A percentile compares a stretch with the other conserved stretches of the same genome.
Evolutionary conservation across 2,329 filamentous ascomycete genomes (phyloP).

Genomic region (Sodiomyces alkalinus): DNA sequence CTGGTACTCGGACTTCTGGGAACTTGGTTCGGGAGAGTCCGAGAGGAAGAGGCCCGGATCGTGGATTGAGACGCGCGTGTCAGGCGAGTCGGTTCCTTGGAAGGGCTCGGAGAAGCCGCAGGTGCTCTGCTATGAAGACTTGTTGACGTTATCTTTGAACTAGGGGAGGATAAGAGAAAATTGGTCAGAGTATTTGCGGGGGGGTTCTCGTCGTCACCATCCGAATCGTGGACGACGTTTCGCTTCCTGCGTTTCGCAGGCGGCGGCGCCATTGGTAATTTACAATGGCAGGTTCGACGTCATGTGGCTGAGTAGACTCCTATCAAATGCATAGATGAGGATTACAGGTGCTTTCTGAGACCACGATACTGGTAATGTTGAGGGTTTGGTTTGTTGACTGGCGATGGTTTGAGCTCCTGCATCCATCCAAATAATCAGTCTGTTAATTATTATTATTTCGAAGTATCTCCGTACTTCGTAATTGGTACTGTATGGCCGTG

Average conservation of each 20-base stretch:
- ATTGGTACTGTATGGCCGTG: too few relatives aligned
- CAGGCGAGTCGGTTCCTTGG: slow-evolving; percentile 4
- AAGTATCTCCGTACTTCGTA: too few relatives aligned
- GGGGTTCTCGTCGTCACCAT: slow-evolving; percentile 29
- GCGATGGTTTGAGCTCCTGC: too few relatives aligned
- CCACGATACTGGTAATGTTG: too few relatives aligned
- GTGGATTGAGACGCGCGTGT: too few relatives aligned
- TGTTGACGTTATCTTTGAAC: slow-evolving; percentile 18
- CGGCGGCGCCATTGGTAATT: slow-evolving; percentile 44
- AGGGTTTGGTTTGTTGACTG: too few relatives aligned
- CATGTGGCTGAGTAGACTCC: too few relatives aligned
- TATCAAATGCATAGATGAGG: too few relatives aligned
- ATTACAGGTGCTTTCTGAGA: too few relatives aligned
- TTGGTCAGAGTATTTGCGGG: slow-evolving; percentile 32
- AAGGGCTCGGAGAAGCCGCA: slow-evolving; percentile 23
- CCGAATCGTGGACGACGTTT: slow-evolving; percentile 34
- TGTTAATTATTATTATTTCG: too few relatives aligned
- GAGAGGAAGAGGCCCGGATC: slow-evolving; percentile 11
- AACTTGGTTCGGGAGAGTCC: slow-evolving; percentile 10
- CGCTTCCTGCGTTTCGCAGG: slow-evolving; percentile 43
- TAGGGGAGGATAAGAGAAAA: slow-evolving; percentile 38
- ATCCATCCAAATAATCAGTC: too few relatives aligned
- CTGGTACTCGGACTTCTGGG: slow-evolving; percentile 26
- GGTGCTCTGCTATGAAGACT: slow-evolving; percentile 13
- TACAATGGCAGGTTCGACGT: too few relatives aligned